Evolutionary conservation across 2,329 filamentous ascomycete genomes (phyloP).

Genomic region (Aureobasidium vineae): DNA sequence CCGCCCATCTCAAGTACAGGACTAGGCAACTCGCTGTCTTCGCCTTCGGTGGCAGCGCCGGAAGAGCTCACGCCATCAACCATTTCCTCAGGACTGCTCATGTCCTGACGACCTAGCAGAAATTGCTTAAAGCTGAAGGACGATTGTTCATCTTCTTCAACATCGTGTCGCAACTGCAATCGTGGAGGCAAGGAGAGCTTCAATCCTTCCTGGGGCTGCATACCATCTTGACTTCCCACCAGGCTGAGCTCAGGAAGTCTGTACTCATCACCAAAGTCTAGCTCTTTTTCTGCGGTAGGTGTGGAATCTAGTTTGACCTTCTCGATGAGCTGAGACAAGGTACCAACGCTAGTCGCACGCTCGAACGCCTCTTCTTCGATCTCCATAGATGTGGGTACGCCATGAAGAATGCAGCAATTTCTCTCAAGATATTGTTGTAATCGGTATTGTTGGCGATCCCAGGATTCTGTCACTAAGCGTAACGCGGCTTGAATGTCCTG

Average conservation of each 20-base stretch:
- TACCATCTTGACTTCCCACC: not conserved
- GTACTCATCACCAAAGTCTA: slow-evolving; percentile 35
- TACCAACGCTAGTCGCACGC: slow-evolving; percentile 43
- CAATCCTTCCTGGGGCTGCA: not conserved
- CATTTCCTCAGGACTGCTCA: slow-evolving; percentile 25
- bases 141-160: slow-evolving; percentile 3
- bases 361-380: slow-evolving; percentile 50
- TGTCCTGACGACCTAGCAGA: not conserved
- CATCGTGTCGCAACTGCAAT: slow-evolving; percentile 8
- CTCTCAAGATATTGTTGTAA: slow-evolving; percentile 49
- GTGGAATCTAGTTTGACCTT: slow-evolving; percentile 48
- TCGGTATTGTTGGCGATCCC: slow-evolving; percentile 50
- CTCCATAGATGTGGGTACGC: slow-evolving; percentile 45
- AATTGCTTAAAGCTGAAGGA: slow-evolving; percentile 26
- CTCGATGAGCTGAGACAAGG: slow-evolving; percentile 45
- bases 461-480: slow-evolving; percentile 50
- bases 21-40: slow-evolving; percentile 6
- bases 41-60: not conserved
- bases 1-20: slow-evolving; percentile 23
- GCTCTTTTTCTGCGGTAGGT: slow-evolving; percentile 43
- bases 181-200: not conserved
- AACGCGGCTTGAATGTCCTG: slow-evolving; percentile 53
- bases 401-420: slow-evolving; percentile 48
- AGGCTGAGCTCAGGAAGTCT: not conserved
- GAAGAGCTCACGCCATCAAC: slow-evolving; percentile 8